Conservation (phyloP, 345 rosid genomes). For the Hypericum perforatum region DNA sequence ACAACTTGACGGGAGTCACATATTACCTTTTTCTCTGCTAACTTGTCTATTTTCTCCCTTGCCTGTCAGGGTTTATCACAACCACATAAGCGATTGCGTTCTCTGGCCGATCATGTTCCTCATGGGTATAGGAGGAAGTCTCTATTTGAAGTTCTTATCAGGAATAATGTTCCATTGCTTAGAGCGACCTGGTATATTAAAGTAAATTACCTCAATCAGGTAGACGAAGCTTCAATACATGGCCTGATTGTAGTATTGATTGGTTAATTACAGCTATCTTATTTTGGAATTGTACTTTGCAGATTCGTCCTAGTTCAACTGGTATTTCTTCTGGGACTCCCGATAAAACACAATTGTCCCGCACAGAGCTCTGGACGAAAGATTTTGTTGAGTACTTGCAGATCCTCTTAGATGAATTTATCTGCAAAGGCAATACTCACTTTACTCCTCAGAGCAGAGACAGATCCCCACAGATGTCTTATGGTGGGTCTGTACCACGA, state of each 20-base stretch:
- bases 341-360: constrained; percentile 23
- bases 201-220: constrained; percentile 98
- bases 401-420: constrained; percentile 65
- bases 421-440: constrained; percentile 47
- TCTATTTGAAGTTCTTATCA: constrained; percentile 82
- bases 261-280: constrained; percentile 5
- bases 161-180: constrained; percentile 87
- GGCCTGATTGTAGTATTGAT: background rate
- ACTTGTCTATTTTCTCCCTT: background rate
- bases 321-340: constrained; percentile 53
- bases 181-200: constrained; percentile 97
- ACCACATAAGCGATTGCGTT: constrained; percentile 72
- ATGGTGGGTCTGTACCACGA: constrained; percentile 49
- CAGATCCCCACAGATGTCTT: constrained; percentile 55
- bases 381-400: constrained; percentile 91
- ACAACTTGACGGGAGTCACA: no score
- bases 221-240: constrained; percentile 10
- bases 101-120: constrained; percentile 90
- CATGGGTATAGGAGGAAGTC: constrained; percentile 61
- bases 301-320: constrained; percentile 67
- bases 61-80: constrained; percentile 40
- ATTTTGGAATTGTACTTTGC: constrained; percentile 20
- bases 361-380: constrained; percentile 92
- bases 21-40: background rate
- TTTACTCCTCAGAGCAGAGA: constrained; percentile 54